A percentile compares a stretch with the other conserved stretches of the same genome.
phyloP scores from a whole-genome alignment of 352 stramenopile genomes.

The Pythium utonaiense region DNA sequence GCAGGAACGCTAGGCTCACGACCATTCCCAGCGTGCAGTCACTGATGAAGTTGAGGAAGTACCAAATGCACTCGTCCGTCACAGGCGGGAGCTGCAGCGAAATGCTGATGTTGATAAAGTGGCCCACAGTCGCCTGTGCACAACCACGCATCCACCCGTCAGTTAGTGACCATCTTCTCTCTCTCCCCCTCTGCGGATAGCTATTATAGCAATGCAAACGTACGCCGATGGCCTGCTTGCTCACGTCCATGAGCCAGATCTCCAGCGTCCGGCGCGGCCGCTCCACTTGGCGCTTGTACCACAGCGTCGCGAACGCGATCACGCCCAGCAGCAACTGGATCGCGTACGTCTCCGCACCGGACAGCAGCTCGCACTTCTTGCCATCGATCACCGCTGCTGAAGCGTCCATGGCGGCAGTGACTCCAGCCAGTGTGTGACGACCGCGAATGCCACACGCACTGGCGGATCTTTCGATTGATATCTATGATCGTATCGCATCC shows the following conservation, averaged over 20 bases:
- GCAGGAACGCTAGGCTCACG: slow-evolving; percentile 57
- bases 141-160: background rate
- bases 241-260: slow-evolving; percentile 81
- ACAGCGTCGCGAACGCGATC: slow-evolving; percentile 65
- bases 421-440: too few species aligned
- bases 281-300: slow-evolving; percentile 85
- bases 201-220: too few species aligned
- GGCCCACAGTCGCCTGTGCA: slow-evolving; percentile 46
- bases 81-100: slow-evolving; percentile 69
- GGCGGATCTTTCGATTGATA: background rate
- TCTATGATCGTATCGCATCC: background rate
- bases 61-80: slow-evolving; percentile 83
- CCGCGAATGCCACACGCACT: too few species aligned
- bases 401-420: background rate
- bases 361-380: slow-evolving; percentile 57
- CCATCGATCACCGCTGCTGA: slow-evolving; percentile 7
- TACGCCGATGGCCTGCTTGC: slow-evolving; percentile 77
- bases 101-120: slow-evolving; percentile 73
- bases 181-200: too few species aligned
- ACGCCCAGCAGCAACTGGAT: slow-evolving; percentile 67
- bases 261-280: slow-evolving; percentile 58
- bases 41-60: slow-evolving; percentile 82
- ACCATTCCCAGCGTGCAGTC: slow-evolving; percentile 82
- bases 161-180: background rate
- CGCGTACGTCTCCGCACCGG: slow-evolving; percentile 58